phyloP scores from a whole-genome alignment of 2,329 filamentous ascomycete species.

The Colletotrichum spinosum region DNA sequence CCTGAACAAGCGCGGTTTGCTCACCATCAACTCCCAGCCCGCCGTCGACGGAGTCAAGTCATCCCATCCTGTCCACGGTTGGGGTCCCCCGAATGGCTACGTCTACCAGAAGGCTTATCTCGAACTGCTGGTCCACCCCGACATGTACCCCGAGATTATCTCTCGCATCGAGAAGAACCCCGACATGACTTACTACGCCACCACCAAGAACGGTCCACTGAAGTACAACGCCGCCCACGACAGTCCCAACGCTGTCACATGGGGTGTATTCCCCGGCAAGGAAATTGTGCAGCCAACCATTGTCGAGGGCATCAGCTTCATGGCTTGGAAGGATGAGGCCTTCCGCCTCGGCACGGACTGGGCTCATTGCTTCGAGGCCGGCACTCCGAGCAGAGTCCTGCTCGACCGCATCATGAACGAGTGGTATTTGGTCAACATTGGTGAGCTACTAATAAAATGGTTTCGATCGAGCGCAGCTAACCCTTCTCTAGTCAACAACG shows the following conservation, averaged over 20 bases:
- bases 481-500: conserved; percentile 83
- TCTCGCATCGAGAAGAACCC: conserved; percentile 80
- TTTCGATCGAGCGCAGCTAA: conserved; percentile 8
- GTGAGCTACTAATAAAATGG: conserved; percentile 61
- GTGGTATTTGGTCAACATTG: conserved; percentile 96
- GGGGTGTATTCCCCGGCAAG: conserved; percentile 98
- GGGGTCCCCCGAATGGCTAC: conserved; percentile 94
- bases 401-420: conserved; percentile 87
- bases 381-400: conserved; percentile 80
- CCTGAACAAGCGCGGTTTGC: conserved; percentile 85
- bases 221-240: conserved; percentile 87
- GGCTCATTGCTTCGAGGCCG: conserved; percentile 87
- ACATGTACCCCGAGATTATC: conserved; percentile 81
- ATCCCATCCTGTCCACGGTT: conserved; percentile 86
- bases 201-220: conserved; percentile 82
- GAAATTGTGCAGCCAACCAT: conserved; percentile 99
- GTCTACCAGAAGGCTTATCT: conserved; percentile 99
- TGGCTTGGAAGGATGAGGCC: conserved; percentile 98
- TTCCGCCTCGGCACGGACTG: conserved; percentile 93
- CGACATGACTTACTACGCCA: conserved; percentile 93
- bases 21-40: conserved; percentile 98
- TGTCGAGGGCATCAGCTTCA: conserved; percentile 95
- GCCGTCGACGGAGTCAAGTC: conserved; percentile 93
- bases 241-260: conserved; percentile 97
- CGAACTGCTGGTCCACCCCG: conserved; percentile 87